Percentiles rank a stretch among this genome's conserved stretches.
phyloP scores from a whole-genome alignment of 495 filamentous ascomycete species.

The Haplographium delicatum region DNA sequence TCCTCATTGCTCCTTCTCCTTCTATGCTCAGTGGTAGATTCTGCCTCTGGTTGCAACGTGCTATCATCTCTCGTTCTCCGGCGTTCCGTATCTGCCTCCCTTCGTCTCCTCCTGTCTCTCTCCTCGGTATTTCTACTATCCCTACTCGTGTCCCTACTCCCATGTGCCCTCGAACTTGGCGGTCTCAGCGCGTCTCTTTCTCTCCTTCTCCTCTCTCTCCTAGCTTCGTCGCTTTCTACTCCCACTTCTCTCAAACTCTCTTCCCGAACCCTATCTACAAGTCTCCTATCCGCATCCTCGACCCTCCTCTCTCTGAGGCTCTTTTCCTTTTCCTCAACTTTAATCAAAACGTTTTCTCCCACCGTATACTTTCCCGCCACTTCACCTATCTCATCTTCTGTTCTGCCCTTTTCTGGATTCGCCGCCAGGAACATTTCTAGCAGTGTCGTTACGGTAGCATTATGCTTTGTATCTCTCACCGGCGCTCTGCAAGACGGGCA shows the following conservation, averaged over 20 bases:
- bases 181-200: slow-evolving; percentile 16
- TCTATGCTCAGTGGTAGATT: slow-evolving; percentile 28
- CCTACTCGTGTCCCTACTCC: slow-evolving; percentile 23
- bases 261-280: slow-evolving; percentile 65
- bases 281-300: slow-evolving; percentile 60
- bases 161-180: slow-evolving; percentile 4
- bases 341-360: slow-evolving; percentile 69
- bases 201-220: slow-evolving; percentile 41
- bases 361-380: slow-evolving; percentile 64
- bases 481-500: slow-evolving; percentile 88
- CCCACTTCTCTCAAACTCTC: slow-evolving; percentile 66
- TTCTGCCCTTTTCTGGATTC: slow-evolving; percentile 65
- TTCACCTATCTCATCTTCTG: slow-evolving; percentile 63
- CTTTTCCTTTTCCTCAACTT: slow-evolving; percentile 38
- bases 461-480: slow-evolving; percentile 76
- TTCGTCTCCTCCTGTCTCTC: slow-evolving; percentile 30
- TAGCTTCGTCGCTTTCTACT: slow-evolving; percentile 35
- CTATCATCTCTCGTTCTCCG: slow-evolving; percentile 29
- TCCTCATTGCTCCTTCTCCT: slow-evolving; percentile 23
- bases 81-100: slow-evolving; percentile 25
- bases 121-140: slow-evolving; percentile 23
- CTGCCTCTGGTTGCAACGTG: slow-evolving; percentile 27
- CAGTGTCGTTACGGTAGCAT: slow-evolving; percentile 77
- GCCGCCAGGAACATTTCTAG: slow-evolving; percentile 72
- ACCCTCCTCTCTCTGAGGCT: slow-evolving; percentile 40